Evolutionary conservation across 2,329 filamentous ascomycete genomes (phyloP).

Genomic region (Epichloe coenophiala): DNA sequence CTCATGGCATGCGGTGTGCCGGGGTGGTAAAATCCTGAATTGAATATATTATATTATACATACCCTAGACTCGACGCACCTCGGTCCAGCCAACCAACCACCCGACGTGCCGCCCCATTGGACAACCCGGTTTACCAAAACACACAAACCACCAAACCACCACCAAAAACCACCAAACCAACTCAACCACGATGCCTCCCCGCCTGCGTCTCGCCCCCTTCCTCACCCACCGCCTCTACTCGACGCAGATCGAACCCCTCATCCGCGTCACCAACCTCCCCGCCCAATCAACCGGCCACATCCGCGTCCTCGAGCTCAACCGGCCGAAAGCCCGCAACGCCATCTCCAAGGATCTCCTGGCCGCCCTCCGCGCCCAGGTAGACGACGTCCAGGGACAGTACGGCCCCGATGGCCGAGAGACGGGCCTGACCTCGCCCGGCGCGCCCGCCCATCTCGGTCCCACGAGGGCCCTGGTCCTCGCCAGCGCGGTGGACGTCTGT

Average conservation of each 20-base stretch:
- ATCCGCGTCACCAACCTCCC: constrained; percentile 63
- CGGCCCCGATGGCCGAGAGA: constrained; percentile 38
- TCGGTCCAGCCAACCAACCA: too few species aligned
- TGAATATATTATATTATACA: too few species aligned
- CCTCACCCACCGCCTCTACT: constrained; percentile 22
- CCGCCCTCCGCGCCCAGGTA: constrained; percentile 58
- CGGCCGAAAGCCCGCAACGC: constrained; percentile 78
- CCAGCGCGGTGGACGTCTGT: constrained; percentile 67
- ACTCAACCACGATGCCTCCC: constrained; percentile 16
- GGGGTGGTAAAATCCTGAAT: too few species aligned
- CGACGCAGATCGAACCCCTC: constrained; percentile 28
- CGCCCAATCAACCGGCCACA: constrained; percentile 67
- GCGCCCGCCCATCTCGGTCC: constrained; percentile 34
- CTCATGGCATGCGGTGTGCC: too few species aligned
- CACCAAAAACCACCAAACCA: neutral
- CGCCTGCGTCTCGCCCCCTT: constrained; percentile 13
- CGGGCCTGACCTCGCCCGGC: constrained; percentile 18
- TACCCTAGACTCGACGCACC: too few species aligned
- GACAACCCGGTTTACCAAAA: too few species aligned
- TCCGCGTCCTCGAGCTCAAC: constrained; percentile 80
- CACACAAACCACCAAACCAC: too few species aligned
- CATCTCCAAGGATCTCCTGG: constrained; percentile 66
- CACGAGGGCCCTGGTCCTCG: constrained; percentile 71
- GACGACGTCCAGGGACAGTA: constrained; percentile 56
- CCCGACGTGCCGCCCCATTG: too few species aligned